Evolutionary conservation across 352 stramenopile species (phyloP).

Genomic region (Pythium biforme): DNA sequence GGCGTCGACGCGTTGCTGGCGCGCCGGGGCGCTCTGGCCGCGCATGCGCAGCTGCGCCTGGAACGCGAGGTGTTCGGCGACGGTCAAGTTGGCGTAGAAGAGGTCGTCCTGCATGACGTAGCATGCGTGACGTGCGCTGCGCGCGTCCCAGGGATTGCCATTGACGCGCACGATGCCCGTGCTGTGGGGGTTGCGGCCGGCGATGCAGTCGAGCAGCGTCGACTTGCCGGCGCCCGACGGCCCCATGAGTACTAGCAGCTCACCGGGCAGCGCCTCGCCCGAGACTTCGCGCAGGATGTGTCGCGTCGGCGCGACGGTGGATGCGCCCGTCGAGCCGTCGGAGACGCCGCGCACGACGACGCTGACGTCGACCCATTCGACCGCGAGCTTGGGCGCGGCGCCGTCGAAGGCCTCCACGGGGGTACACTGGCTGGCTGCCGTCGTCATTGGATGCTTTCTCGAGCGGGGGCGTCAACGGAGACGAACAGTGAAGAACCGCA

Average conservation of each 20-base stretch:
- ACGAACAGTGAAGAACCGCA: too few species aligned
- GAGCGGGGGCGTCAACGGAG: too few species aligned
- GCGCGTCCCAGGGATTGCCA: slow-evolving; percentile 20
- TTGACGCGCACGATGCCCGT: slow-evolving; percentile 35
- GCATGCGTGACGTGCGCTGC: slow-evolving; percentile 26
- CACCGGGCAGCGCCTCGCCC: slow-evolving; percentile 29
- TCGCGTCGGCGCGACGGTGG: neutral
- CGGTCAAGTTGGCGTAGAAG: slow-evolving; percentile 87
- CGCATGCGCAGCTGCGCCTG: slow-evolving; percentile 82
- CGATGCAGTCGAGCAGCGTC: slow-evolving; percentile 49
- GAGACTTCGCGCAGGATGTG: slow-evolving; percentile 4
- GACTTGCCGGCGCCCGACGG: slow-evolving; percentile 55
- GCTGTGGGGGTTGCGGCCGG: slow-evolving; percentile 28
- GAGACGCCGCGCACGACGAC: slow-evolving; percentile 33
- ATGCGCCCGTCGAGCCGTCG: neutral
- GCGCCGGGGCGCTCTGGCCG: slow-evolving; percentile 30
- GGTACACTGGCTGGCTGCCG: too few species aligned
- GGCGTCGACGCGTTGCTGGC: slow-evolving; percentile 36
- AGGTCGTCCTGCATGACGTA: slow-evolving; percentile 93
- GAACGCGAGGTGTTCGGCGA: slow-evolving; percentile 84
- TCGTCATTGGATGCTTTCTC: too few species aligned
- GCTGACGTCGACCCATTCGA: slow-evolving; percentile 15
- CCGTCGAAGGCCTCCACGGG: neutral
- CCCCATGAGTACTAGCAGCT: slow-evolving; percentile 57
- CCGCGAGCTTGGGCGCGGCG: slow-evolving; percentile 15